These are phyloP conservation scores for Termitomyces sp. DNA, from an alignment of 768 basidiomycete species.

Conservation along the genomic window DNA sequence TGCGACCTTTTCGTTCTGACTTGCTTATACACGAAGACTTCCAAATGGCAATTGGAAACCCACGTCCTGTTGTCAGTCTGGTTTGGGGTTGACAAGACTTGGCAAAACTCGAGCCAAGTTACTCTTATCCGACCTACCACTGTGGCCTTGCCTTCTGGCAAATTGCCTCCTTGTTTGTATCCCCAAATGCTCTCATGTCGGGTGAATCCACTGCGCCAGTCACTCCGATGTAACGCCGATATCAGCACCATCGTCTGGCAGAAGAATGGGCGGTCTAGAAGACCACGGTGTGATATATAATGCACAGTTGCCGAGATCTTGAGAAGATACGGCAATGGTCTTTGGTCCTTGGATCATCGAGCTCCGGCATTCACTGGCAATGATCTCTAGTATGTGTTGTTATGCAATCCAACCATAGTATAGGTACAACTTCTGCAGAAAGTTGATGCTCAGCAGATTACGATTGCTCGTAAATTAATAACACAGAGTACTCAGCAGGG, in stretches of 20 bases:
- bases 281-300: background rate
- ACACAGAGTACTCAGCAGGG: background rate
- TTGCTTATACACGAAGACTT: too few species aligned
- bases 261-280: background rate
- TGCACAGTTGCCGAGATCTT: background rate
- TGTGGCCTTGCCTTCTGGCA: too few species aligned
- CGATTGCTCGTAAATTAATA: background rate
- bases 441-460: background rate
- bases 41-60: too few species aligned
- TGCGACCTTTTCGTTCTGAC: too few species aligned
- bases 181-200: too few species aligned
- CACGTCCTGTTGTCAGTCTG: too few species aligned
- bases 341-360: too few species aligned
- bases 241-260: background rate
- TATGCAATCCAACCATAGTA: background rate
- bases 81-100: too few species aligned
- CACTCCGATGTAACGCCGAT: background rate
- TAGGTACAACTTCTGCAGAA: background rate
- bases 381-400: background rate
- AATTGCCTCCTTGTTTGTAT: too few species aligned
- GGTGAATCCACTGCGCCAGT: too few species aligned
- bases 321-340: background rate
- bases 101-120: too few species aligned
- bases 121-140: too few species aligned
- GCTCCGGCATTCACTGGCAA: background rate